Evolutionary conservation across 345 rosid genomes (phyloP).

Genomic region (Eucalyptus virginea): DNA sequence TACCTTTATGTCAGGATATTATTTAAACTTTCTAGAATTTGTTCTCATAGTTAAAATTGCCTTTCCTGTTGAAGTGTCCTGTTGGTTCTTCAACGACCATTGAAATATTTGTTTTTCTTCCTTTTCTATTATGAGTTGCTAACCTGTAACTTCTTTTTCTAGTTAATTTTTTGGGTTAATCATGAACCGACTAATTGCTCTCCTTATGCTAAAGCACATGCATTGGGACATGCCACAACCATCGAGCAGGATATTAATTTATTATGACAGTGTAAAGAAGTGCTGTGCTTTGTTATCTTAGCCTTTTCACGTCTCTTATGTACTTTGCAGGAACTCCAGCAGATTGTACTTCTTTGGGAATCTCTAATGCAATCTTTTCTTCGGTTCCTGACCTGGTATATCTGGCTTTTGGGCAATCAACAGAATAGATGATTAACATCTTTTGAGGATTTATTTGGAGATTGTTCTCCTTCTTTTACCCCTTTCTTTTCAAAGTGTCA

Average conservation of each 20-base stretch:
- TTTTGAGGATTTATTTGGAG: not conserved
- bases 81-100: not conserved
- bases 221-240: not conserved
- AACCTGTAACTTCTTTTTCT: not conserved
- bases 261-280: not conserved
- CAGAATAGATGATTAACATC: not conserved
- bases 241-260: not conserved
- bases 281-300: not conserved
- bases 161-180: not conserved
- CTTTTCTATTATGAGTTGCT: not conserved
- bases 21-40: not conserved
- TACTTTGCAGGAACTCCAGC: constrained; percentile 78
- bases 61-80: not conserved
- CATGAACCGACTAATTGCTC: not conserved
- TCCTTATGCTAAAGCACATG: not conserved
- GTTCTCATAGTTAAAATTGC: not conserved
- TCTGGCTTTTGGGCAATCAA: not conserved
- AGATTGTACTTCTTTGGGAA: constrained; percentile 74
- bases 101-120: not conserved
- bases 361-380: constrained; percentile 63
- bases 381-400: constrained; percentile 75
- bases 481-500: not conserved
- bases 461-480: not conserved
- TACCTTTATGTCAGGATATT: not conserved
- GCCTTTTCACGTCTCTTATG: not conserved